Evolutionary conservation across 2,329 filamentous ascomycete genomes (phyloP).

Genomic region (Botrytis deweyae): DNA sequence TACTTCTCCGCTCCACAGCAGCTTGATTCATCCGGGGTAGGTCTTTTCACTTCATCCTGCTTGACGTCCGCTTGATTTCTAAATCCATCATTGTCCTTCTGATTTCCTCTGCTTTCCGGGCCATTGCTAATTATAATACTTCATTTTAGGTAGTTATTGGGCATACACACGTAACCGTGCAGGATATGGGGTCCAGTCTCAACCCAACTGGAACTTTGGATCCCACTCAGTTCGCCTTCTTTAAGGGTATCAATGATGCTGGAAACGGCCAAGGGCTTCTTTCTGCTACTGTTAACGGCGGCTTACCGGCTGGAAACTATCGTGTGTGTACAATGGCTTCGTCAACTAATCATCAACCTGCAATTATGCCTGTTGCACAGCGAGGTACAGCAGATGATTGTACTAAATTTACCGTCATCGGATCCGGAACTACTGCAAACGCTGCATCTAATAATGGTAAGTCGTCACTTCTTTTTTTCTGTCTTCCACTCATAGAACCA

Average conservation of each 20-base stretch:
- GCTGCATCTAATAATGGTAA: slow-evolving; percentile 26
- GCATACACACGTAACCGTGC: slow-evolving; percentile 44
- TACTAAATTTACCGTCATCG: slow-evolving; percentile 45
- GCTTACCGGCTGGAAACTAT: slow-evolving; percentile 46
- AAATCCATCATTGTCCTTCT: no score
- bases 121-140: not conserved
- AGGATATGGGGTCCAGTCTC: slow-evolving; percentile 40
- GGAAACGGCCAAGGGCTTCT: slow-evolving; percentile 44
- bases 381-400: slow-evolving; percentile 49
- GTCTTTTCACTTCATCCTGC: not conserved
- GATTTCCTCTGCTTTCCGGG: not conserved
- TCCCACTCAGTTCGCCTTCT: slow-evolving; percentile 42
- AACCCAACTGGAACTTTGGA: slow-evolving; percentile 38
- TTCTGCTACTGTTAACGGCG: slow-evolving; percentile 41
- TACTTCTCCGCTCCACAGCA: slow-evolving; percentile 44
- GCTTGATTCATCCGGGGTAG: slow-evolving; percentile 22
- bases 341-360: slow-evolving; percentile 46
- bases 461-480: not conserved
- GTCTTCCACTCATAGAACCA: not conserved
- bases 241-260: slow-evolving; percentile 46
- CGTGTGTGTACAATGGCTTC: slow-evolving; percentile 46
- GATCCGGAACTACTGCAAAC: slow-evolving; percentile 25
- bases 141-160: slow-evolving; percentile 38
- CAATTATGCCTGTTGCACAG: slow-evolving; percentile 47
- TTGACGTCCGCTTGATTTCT: not conserved